These are phyloP conservation scores for Fremontodendron californicum DNA, from an alignment of 345 rosid genomes.

Conservation along the genomic window DNA sequence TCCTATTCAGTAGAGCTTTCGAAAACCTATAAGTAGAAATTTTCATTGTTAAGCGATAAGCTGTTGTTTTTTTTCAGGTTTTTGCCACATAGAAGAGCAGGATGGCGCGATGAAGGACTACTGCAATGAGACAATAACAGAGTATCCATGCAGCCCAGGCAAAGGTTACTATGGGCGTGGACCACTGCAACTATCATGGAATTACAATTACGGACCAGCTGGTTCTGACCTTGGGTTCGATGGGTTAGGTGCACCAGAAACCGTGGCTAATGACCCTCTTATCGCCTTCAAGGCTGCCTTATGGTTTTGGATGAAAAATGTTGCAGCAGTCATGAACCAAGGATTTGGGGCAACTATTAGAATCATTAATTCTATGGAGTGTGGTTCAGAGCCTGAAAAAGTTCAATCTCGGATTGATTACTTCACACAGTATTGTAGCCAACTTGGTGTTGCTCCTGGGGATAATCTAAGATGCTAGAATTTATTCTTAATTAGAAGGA, in stretches of 20 bases:
- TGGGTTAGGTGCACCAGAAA: conserved; percentile 28
- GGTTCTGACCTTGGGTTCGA: conserved; percentile 35
- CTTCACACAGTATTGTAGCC: conserved; percentile 39
- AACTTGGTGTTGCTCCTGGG: conserved; percentile 37
- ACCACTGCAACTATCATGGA: conserved; percentile 53
- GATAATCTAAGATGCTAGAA: conserved; percentile 33
- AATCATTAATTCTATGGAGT: conserved; percentile 50
- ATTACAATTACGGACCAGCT: conserved; percentile 50
- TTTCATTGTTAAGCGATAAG: background rate
- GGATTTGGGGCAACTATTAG: background rate
- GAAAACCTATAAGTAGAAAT: no score
- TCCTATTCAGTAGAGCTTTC: no score
- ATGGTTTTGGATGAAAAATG: conserved; percentile 1
- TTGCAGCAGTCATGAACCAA: background rate
- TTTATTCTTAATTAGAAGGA: background rate
- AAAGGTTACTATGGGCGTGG: conserved; percentile 53
- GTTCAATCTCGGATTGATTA: conserved; percentile 36
- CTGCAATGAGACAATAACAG: conserved; percentile 21
- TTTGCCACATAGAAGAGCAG: conserved; percentile 32
- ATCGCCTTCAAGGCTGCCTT: background rate
- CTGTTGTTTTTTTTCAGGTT: background rate
- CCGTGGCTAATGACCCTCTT: conserved; percentile 7
- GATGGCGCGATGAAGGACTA: conserved; percentile 14
- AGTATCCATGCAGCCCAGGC: conserved; percentile 32
- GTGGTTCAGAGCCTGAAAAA: conserved; percentile 30